Evolutionary conservation across 352 stramenopile species (phyloP).

Genomic region (Phytophthora sp.): DNA sequence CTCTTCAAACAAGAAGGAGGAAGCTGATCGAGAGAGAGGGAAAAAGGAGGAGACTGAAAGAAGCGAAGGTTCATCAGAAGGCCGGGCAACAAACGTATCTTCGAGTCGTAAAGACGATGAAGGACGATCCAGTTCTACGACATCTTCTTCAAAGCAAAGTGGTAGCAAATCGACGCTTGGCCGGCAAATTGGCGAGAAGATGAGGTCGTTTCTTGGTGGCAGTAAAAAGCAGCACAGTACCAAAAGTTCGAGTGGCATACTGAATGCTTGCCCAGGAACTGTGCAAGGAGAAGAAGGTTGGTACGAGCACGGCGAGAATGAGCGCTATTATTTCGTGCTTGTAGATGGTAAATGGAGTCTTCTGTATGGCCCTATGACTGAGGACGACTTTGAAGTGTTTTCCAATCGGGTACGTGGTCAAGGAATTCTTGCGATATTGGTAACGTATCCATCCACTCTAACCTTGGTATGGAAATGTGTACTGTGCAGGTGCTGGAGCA

Average conservation of each 20-base stretch:
- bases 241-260: constrained; percentile 78
- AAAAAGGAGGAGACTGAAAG: constrained; percentile 30
- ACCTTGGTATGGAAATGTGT: background rate
- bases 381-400: constrained; percentile 84
- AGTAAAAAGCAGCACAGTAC: constrained; percentile 68
- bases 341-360: constrained; percentile 87
- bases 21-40: constrained; percentile 16
- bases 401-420: constrained; percentile 62
- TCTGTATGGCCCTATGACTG: constrained; percentile 84
- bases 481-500: constrained; percentile 66
- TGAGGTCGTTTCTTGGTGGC: constrained; percentile 77
- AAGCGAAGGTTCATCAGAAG: constrained; percentile 32
- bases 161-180: constrained; percentile 50
- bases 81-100: constrained; percentile 20
- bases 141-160: constrained; percentile 31
- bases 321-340: constrained; percentile 88
- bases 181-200: constrained; percentile 84
- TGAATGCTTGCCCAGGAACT: constrained; percentile 82
- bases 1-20: constrained; percentile 21
- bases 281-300: constrained; percentile 86
- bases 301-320: constrained; percentile 89
- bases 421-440: background rate
- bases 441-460: too few species aligned
- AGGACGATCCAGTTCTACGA: constrained; percentile 38
- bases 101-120: constrained; percentile 68